These are phyloP conservation scores for Flaveria sonorensis DNA, from an alignment of 129 eudicot species.

Conservation along the genomic window DNA sequence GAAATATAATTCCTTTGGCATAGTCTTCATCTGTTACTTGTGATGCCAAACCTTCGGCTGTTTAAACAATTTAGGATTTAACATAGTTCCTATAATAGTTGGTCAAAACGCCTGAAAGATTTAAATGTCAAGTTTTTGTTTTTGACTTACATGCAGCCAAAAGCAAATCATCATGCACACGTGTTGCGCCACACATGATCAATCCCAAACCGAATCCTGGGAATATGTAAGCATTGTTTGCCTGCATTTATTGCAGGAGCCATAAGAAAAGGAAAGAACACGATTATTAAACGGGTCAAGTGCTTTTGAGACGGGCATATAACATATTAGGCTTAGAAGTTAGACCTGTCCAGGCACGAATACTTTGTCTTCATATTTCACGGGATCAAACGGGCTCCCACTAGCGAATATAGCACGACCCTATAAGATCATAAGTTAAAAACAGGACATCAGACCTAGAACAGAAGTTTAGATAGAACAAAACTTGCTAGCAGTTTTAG, in stretches of 20 bases:
- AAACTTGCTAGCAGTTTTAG: slow-evolving; percentile 22
- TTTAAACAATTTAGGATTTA: neutral
- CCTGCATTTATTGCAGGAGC: slow-evolving; percentile 44
- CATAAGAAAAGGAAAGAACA: neutral
- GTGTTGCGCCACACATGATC: slow-evolving; percentile 89
- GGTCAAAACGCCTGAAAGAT: neutral
- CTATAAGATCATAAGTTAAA: slow-evolving; percentile 33
- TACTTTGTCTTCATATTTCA: slow-evolving; percentile 60
- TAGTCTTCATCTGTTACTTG: slow-evolving; percentile 66
- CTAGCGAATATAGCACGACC: slow-evolving; percentile 91
- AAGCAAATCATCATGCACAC: slow-evolving; percentile 85
- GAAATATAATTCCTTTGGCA: slow-evolving; percentile 76
- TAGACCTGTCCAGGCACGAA: slow-evolving; percentile 88
- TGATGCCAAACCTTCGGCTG: slow-evolving; percentile 89
- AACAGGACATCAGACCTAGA: neutral
- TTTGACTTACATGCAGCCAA: slow-evolving; percentile 92
- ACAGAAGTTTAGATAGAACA: neutral
- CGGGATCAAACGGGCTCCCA: slow-evolving; percentile 92
- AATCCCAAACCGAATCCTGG: slow-evolving; percentile 96
- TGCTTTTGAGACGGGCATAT: neutral
- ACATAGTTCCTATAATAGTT: neutral
- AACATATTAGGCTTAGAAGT: neutral
- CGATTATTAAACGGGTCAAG: neutral
- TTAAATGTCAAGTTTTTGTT: neutral
- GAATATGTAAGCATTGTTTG: slow-evolving; percentile 95